Base-by-base conservation (phyloP, 371 early-diverging fungal species). In the Rhizomucor miehei region DNA sequence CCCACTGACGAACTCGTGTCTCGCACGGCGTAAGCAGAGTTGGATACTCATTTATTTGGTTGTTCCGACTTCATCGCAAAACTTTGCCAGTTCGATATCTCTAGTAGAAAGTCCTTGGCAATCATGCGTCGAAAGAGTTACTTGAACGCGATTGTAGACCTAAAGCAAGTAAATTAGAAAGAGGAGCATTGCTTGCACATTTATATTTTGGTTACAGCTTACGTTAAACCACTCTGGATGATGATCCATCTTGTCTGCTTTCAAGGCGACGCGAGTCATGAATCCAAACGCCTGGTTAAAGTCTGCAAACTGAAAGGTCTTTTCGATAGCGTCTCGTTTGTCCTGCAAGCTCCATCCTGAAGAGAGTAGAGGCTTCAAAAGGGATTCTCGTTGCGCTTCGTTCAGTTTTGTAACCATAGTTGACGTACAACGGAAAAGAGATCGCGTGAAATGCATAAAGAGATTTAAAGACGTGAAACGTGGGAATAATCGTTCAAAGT, bases 151-250 rank as follows among this genome's bases (percentile, higher is more conserved):
- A 73, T 95, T 94, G 72, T 97, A 96, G 17, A 91, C 88, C 87
- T 36, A 44, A 47, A 52, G 21, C 20, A 25, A 44, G 40, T 52
- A 44, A 16, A 10, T 29, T 8, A 29, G 29, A 8, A 29, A 29
- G 5, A 40, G 29, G 13, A 25, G 10, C 14, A 6, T 41, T 29
- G 11, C n/a, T n/a, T n/a, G n/a, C n/a, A n/a, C n/a, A n/a, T n/a
- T n/a, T n/a, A n/a, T n/a, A n/a, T n/a, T n/a, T n/a, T n/a, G n/a
- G n/a, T n/a, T n/a, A 12, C 19, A 21, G 13, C 71, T 66, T 78
- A 90, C 91, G 67, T 93, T 93, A 61, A 90, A 91, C 93, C 93
- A 93, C 68, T 93, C 93, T 10, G 98, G 98, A 62, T 97, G 98
- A 67, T 97, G 98, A 62, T 94, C 89, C 66, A 84, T 79, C 66